Evolutionary conservation across 306 rosid species (phyloP), one percentile per base, ranked within the genome.

Genomic region (Inga laurina): DNA sequence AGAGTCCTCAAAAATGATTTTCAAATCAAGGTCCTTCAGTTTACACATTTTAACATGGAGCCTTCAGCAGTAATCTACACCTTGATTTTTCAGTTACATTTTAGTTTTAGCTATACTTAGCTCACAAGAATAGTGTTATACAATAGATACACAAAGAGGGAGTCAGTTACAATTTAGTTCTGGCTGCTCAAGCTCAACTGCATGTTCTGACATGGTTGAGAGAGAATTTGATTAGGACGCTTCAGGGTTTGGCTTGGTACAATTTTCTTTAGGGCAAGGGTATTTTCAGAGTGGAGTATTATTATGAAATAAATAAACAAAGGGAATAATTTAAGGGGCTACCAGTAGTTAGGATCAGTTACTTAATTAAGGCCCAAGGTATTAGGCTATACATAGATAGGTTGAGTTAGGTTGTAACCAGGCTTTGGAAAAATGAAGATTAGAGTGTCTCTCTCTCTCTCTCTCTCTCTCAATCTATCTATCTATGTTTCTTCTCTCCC

Each of bases 41-140:
- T 27, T 64, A 30, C 0, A 11, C 14, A 64, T 24, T 5, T 13
- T 64, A 64, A 5, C 19, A 22, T 62, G 68, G 18, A 35, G 68
- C 37, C 35, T 24, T 24, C 18, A 22, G 7, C 68, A 11, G 37
- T 62, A 27, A 62, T 62, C 32, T 62, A 11, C 18, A 30, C 37
- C 37, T 27, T 24, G 14, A 9, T 62, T 61, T 62, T 65, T 35
- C 41, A 70, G 13, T 49, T 67, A 52, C 21, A 83, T 46, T 77
- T 39, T 59, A 72, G 71, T 48, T 72, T 49, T 46, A 15, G 70
- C 79, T 56, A 80, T 79, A 24, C 48, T 51, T 71, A n/a, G 59
- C 79, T 49, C 4, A n/a, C 56, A 34, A 66, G 15, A 59, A 22
- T n/a, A n/a, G 27, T 57, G 12, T 57, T 57, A 57, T n/a, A 1